Evolutionary conservation across 2,329 filamentous ascomycete species (phyloP), one percentile per base, ranked within the genome.

Genomic region (Penicillium sp.): DNA sequence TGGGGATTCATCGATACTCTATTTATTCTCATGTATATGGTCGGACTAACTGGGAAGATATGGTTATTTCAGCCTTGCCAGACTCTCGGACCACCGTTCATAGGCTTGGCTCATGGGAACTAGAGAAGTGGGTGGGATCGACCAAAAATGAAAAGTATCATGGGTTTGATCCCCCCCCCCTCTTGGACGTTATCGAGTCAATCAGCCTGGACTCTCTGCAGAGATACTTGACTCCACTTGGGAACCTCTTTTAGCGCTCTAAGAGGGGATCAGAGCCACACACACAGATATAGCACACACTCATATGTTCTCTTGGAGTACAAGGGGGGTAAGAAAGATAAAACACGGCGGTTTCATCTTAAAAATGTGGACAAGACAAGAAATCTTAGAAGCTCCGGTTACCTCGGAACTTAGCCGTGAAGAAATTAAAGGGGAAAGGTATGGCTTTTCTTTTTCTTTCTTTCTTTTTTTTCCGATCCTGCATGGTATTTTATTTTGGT

Each of bases 271-370:
- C 25, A 14, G 4, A 37, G n/a, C 18, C 6, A 29, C 18, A 37
- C 15, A 46, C 15, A 31, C 11, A 31, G 2, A 31, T 15, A 26
- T 48, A 31, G 29, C 14, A 15, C 14, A 31, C 29, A 15, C 14
- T n/a, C n/a, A n/a, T n/a, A 31, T 15, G 15, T 15, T 31, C 29
- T 31, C 29, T 31, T 29, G 27, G 14, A 31, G 29, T 7, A 8
- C 25, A 8, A 6, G 33, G n/a, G 33, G 33, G n/a, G 2, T 8
- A 26, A 29, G n/a, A 27, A 49, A 41, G 31, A n/a, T 49, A 33
- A 47, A 47, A 47, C 45, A 33, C 27, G 22, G 33, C 23, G 31
- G 47, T 49, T 49, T 49, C 47, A 49, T 22, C 18, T 49, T 49
- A 5, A 15, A 22, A 29, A 20, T 11, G 33, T 29, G 47, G 47